Base-by-base conservation (phyloP, 2,329 filamentous ascomycete genomes). In the Rhynchosporium agropyri region DNA sequence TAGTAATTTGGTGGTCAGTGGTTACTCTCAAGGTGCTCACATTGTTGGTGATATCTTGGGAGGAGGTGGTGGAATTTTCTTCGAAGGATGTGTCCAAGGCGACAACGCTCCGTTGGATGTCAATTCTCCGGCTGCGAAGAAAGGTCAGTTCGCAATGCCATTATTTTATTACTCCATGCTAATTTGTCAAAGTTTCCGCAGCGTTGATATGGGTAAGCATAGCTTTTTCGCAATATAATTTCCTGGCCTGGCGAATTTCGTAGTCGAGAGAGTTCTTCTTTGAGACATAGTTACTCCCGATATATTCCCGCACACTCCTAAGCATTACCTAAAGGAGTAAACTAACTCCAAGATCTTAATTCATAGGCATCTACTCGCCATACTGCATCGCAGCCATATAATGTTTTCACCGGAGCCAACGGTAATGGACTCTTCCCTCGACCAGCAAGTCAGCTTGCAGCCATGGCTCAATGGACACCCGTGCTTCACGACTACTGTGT, bases 21-120 rank as follows among this genome's bases (percentile, higher is more conserved):
- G 78, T 0, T 80, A 78, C 65, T 77, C 75, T 1, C 76, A 80
- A 63, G 78, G 78, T 53, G 74, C 71, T 1, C 76, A 78, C 2
- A 72, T 80, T 12, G 65, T 76, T 20, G 72, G 76, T 49, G 77
- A 77, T 63, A 71, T 78, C 31, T 65, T 77, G 5, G 74, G 73
- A 48, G 73, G 74, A 9, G 74, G 74, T 10, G 75, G 75, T 26
- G 76, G 76, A 20, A 70, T 65, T 6, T 75, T 74, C 62, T 76
- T 75, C 54, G 71, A 64, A 12, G 58, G 15, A 5, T 60, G 58
- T 43, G 15, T 33, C 10, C 28, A 46, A 6, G 38, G 13, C 29
- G 31, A 49, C 26, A 60, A 20, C 28, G 58, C n/a, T 3, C 38
- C 28, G 12, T 20, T 60, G 38, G 58, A 60, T 48, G 20, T 45